Base-by-base conservation (phyloP, 352 stramenopile genomes). In the Phytophthora aleatoria region DNA sequence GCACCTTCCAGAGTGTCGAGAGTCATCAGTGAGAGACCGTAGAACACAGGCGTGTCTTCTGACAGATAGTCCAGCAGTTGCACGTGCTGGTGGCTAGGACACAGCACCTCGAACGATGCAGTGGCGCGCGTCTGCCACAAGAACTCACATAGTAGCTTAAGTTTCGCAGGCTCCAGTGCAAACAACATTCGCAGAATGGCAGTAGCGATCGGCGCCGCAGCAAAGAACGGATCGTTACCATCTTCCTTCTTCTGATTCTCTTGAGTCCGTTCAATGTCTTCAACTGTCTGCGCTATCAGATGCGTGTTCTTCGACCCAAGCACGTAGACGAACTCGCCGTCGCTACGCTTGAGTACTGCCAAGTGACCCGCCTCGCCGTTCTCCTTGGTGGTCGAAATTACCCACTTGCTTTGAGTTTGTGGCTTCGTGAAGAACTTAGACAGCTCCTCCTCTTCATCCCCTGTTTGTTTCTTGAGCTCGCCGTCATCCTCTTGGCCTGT, bases 221-320 rank as follows among this genome's bases (percentile, higher is more conserved):
- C 79, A 36, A 71, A 52, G 61, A 83, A 94, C 20, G 80, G 73
- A 39, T 89, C 75, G 31, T 59, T 73, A 4, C 67, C 60, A 4
- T 58, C n/a, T 13, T 36, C 43, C 44, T 57, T 33, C 24, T 47
- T 51, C 3, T 73, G 70, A 1, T 57, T 58, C 12, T 51, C 50
- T 44, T 66, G 70, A 7, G 73, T 68, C 1, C 48, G 42, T 9
- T 84, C 70, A 30, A 94, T 73, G 50, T 92, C 82, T 0, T 87
- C 73, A 1, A 79, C 11, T 5, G 64, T 83, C 28, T 66, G 54
- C 7, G 77, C 79, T 6, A 90, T 28, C 47, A 94, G 58, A 67
- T 94, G 86, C 24, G 83, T 92, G 61, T 92, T 94, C 72, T 94
- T 94, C 35, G 86, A 94, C 16, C 86, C 86, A 9, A 92, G 67